Percentiles rank a stretch among this genome's conserved stretches.
These are phyloP conservation scores for Leersia perrieri DNA, from an alignment of 176 grass and related monocot genomes.

Conservation along the genomic window DNA sequence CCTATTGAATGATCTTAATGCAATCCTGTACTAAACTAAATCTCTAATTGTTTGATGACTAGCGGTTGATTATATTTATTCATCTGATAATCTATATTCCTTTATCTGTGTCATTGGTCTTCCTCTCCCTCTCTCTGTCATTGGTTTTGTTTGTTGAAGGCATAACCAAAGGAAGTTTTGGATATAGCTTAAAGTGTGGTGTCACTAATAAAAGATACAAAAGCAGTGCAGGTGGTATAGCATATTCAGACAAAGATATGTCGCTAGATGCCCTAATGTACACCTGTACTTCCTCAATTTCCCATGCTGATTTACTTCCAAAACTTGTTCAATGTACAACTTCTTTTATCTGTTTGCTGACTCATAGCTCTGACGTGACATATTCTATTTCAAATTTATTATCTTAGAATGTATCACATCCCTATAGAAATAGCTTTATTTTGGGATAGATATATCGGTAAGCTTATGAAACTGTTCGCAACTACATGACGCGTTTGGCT, in stretches of 20 bases:
- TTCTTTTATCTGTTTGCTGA: conserved; percentile 14
- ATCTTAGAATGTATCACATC: no score
- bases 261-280: not conserved
- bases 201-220: conserved; percentile 96
- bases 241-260: not conserved
- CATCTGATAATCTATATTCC: not conserved
- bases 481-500: no score
- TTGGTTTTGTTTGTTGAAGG: conserved; percentile 23
- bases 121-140: conserved; percentile 14
- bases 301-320: not conserved
- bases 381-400: conserved; percentile 32
- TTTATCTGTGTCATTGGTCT: not conserved
- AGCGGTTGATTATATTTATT: conserved; percentile 16
- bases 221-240: conserved; percentile 85
- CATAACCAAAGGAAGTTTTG: conserved; percentile 98
- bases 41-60: conserved; percentile 11
- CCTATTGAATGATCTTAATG: not conserved
- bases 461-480: no score
- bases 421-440: no score
- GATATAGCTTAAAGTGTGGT: conserved; percentile 67
- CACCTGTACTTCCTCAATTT: not conserved
- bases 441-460: no score
- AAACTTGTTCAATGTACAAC: not conserved
- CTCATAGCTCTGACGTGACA: no score
- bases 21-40: not conserved